phyloP scores from a whole-genome alignment of 345 rosid species.

The Hypericum perforatum region DNA sequence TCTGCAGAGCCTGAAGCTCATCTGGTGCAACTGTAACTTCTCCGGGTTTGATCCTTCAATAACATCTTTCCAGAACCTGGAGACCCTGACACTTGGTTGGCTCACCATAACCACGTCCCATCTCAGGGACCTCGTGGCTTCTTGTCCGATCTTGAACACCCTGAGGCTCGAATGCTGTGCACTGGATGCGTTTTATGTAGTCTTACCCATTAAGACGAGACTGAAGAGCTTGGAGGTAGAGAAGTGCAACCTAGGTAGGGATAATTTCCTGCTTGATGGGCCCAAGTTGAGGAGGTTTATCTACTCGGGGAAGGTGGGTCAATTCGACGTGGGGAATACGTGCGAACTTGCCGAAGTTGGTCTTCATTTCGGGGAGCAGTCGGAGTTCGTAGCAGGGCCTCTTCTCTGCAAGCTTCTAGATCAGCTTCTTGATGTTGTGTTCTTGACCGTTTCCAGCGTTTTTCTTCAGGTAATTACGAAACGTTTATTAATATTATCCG shows the following conservation, averaged over 20 bases:
- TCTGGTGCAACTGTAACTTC: conserved; percentile 16
- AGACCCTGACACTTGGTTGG: conserved; percentile 31
- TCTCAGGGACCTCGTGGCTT: too few species aligned
- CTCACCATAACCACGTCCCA: neutral
- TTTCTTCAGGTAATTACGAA: conserved; percentile 21
- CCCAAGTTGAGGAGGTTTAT: conserved; percentile 20
- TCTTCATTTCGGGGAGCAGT: conserved; percentile 26
- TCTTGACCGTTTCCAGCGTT: conserved; percentile 20
- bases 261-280: conserved; percentile 9
- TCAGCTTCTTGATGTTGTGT: conserved; percentile 11
- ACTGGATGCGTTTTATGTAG: neutral
- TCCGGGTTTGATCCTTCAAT: too few species aligned
- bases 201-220: neutral
- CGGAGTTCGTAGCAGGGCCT: conserved; percentile 3
- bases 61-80: conserved; percentile 8
- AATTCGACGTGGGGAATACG: conserved; percentile 8
- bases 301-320: conserved; percentile 19
- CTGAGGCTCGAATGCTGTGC: conserved; percentile 16
- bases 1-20: conserved; percentile 24
- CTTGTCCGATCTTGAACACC: too few species aligned
- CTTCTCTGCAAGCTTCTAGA: conserved; percentile 15
- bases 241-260: conserved; percentile 14
- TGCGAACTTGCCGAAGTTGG: conserved; percentile 16
- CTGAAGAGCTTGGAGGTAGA: conserved; percentile 23
- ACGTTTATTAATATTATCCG: neutral